Conservation (phyloP, 768 basidiomycete genomes). For the Daedaleopsis sinensis region DNA sequence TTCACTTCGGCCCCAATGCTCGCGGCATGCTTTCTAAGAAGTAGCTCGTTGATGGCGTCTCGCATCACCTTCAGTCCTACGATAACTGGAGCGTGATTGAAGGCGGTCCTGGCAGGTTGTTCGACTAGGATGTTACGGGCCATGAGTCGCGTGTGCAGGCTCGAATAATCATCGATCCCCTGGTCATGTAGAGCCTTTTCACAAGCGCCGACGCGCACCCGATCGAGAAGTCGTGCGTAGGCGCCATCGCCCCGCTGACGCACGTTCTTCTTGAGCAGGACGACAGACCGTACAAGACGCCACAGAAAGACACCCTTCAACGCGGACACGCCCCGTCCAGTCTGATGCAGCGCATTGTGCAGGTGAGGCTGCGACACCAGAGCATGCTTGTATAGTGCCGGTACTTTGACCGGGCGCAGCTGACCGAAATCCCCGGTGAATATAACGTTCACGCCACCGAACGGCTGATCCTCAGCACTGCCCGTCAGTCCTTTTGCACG, state of each 20-base stretch:
- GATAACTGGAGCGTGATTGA: slow-evolving; percentile 7
- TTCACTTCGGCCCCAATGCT: background rate
- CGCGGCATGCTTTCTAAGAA: background rate
- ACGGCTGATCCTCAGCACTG: slow-evolving; percentile 12
- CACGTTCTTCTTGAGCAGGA: background rate
- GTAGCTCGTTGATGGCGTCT: background rate
- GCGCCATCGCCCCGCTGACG: background rate
- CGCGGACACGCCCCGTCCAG: background rate
- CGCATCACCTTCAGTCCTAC: background rate
- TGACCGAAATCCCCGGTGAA: slow-evolving; percentile 37
- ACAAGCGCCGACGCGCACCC: background rate
- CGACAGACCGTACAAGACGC: background rate
- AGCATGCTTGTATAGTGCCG: slow-evolving; percentile 20
- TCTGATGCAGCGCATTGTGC: background rate
- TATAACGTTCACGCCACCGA: slow-evolving; percentile 37
- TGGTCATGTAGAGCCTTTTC: background rate
- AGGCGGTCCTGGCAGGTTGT: background rate
- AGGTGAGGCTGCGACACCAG: background rate
- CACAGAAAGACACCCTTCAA: background rate
- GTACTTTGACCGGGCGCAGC: slow-evolving; percentile 25
- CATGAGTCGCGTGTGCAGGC: background rate
- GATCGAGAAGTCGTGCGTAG: background rate
- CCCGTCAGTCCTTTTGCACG: slow-evolving; percentile 23
- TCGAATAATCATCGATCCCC: background rate
- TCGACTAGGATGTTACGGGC: background rate